Conservation (phyloP, 2,329 filamentous ascomycete species). For the Hortaea sp. region DNA sequence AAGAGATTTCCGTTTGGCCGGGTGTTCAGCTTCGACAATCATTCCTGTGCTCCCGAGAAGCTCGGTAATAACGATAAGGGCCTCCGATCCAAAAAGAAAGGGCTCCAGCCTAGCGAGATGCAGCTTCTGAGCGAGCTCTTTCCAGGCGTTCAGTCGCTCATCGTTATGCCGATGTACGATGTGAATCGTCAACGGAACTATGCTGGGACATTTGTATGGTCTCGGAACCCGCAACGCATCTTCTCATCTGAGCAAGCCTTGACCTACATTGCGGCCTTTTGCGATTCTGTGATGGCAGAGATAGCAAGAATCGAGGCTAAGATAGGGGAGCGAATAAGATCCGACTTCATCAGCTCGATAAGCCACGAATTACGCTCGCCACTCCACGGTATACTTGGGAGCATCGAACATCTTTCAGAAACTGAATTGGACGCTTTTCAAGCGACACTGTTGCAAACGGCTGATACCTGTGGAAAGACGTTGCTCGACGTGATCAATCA, state of each 20-base stretch:
- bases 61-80: slow-evolving; percentile 1
- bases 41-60: slow-evolving; percentile 8
- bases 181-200: neutral
- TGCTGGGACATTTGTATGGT: neutral
- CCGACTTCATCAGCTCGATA: slow-evolving; percentile 31
- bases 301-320: slow-evolving; percentile 24
- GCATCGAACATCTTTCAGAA: slow-evolving; percentile 19
- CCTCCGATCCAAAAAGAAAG: neutral
- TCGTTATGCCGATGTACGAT: slow-evolving; percentile 43
- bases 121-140: neutral
- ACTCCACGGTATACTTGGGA: slow-evolving; percentile 19
- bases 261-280: slow-evolving; percentile 33
- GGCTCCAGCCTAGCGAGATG: neutral
- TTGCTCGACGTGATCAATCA: neutral
- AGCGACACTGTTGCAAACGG: neutral
- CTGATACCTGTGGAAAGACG: neutral
- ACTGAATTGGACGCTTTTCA: neutral
- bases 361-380: slow-evolving; percentile 27
- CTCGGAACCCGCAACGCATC: neutral
- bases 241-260: slow-evolving; percentile 16
- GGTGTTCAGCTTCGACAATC: slow-evolving; percentile 15
- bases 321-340: slow-evolving; percentile 18
- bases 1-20: slow-evolving; percentile 16
- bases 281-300: slow-evolving; percentile 30
- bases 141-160: slow-evolving; percentile 26